Evolutionary conservation across 208 protist genomes (phyloP).

Genomic region (Trypanosoma caninum): DNA sequence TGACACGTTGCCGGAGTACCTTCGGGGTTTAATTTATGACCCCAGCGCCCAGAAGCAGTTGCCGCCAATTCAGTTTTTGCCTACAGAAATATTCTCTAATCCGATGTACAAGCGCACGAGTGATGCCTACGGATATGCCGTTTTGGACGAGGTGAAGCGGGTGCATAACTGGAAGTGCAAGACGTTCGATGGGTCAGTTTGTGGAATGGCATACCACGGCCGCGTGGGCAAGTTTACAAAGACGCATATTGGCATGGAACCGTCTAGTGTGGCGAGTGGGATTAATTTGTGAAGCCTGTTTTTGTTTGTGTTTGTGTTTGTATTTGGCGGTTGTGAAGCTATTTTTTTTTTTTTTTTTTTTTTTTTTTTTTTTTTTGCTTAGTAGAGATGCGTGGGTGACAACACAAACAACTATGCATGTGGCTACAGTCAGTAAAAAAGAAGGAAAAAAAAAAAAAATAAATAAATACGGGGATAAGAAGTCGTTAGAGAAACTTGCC

Average conservation of each 20-base stretch:
- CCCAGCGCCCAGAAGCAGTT: conserved; percentile 28
- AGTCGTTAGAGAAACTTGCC: too few relatives aligned
- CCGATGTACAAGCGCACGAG: conserved; percentile 83
- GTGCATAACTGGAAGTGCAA: conserved; percentile 66
- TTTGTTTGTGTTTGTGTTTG: not conserved
- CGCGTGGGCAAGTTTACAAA: conserved; percentile 60
- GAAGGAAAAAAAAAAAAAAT: too few relatives aligned
- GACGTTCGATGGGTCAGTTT: conserved; percentile 62
- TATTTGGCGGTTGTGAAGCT: not conserved
- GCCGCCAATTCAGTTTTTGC: conserved; percentile 27
- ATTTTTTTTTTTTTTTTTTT: not conserved
- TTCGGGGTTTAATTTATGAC: conserved; percentile 61
- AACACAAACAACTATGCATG: too few relatives aligned
- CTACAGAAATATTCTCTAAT: conserved; percentile 33
- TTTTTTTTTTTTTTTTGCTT: not conserved
- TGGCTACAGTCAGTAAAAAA: too few relatives aligned
- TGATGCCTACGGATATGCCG: conserved; percentile 62
- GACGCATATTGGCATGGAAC: conserved; percentile 31
- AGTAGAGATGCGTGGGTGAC: too few relatives aligned
- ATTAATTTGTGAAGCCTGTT: conserved; percentile 64
- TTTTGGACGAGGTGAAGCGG: conserved; percentile 50
- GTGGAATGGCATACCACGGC: conserved; percentile 74
- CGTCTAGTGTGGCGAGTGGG: conserved; percentile 47
- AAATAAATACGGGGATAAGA: too few relatives aligned
- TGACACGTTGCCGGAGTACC: conserved; percentile 41